These are phyloP conservation scores for Marasmius oreades DNA, from an alignment of 1,284 basidiomycete species.

Conservation along the genomic window DNA sequence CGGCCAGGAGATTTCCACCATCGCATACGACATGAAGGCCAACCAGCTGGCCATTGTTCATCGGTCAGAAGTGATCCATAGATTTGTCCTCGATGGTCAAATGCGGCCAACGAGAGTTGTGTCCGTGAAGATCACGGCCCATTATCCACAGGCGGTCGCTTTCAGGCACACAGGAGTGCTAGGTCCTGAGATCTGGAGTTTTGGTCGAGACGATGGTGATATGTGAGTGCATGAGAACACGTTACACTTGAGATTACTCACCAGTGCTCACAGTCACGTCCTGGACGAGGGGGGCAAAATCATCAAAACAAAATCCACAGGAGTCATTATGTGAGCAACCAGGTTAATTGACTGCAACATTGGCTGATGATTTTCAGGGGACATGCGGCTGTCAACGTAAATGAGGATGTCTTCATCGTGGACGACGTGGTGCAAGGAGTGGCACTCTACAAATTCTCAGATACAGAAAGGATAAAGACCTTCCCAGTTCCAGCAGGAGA, in stretches of 20 bases:
- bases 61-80: conserved; percentile 2
- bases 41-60: conserved; percentile 8
- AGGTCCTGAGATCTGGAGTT: conserved; percentile 7
- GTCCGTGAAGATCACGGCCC: neutral
- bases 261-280: neutral
- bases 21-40: conserved; percentile 7
- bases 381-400: conserved; percentile 2
- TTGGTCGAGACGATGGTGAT: conserved; percentile 10
- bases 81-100: conserved; percentile 3
- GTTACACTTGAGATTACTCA: neutral
- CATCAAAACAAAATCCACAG: conserved; percentile 1
- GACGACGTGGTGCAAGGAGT: conserved; percentile 8
- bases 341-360: neutral
- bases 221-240: conserved; percentile 6
- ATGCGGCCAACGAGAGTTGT: neutral
- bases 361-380: neutral
- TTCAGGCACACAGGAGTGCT: conserved; percentile 4
- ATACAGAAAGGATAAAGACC: neutral
- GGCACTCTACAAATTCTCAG: conserved; percentile 4
- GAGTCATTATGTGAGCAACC: conserved; percentile 5
- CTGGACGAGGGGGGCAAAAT: conserved; percentile 5
- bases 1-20: conserved; percentile 7
- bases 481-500: neutral
- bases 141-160: conserved; percentile 8
- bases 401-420: conserved; percentile 5